These are phyloP conservation scores for Kockovaella imperatae DNA, from an alignment of 768 basidiomycete species.

Conservation along the genomic window DNA sequence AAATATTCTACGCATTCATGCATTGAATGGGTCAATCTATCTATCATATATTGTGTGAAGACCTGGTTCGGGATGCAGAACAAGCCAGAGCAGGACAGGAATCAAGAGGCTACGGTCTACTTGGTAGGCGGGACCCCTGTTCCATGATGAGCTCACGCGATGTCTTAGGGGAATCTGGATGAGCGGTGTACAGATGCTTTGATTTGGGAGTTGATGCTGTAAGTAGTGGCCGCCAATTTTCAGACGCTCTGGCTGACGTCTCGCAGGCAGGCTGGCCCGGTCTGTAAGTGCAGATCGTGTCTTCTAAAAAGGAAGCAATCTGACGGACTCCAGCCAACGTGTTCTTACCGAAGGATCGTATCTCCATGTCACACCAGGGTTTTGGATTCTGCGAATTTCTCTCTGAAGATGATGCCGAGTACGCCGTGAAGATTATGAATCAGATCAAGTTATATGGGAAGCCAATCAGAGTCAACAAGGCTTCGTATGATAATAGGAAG, in stretches of 20 bases:
- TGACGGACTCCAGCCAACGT: conserved; percentile 65
- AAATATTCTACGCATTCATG: too few relatives aligned
- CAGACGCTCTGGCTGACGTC: conserved; percentile 1
- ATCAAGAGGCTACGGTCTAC: conserved; percentile 86
- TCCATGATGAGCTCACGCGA: not conserved
- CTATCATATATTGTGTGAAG: too few relatives aligned
- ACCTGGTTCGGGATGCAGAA: conserved; percentile 32
- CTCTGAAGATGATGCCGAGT: conserved; percentile 98
- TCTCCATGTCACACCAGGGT: conserved; percentile 96
- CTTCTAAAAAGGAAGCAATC: not conserved
- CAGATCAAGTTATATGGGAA: conserved; percentile 99
- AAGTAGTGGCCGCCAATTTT: conserved; percentile 9
- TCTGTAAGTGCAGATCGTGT: conserved; percentile 57
- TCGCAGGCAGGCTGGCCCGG: conserved; percentile 78
- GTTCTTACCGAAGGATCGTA: conserved; percentile 94
- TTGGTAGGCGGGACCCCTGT: conserved; percentile 50
- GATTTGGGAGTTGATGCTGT: conserved; percentile 94
- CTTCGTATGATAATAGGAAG: conserved; percentile 95
- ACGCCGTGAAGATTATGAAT: conserved; percentile 99
- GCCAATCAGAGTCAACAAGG: conserved; percentile 98
- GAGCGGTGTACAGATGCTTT: conserved; percentile 89
- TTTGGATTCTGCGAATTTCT: conserved; percentile 99
- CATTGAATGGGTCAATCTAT: too few relatives aligned
- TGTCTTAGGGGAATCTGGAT: conserved; percentile 80
- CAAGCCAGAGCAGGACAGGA: conserved; percentile 60